Evolutionary conservation across 2,329 filamentous ascomycete species (phyloP).

Genomic region (Pseudogymnoascus sp.): DNA sequence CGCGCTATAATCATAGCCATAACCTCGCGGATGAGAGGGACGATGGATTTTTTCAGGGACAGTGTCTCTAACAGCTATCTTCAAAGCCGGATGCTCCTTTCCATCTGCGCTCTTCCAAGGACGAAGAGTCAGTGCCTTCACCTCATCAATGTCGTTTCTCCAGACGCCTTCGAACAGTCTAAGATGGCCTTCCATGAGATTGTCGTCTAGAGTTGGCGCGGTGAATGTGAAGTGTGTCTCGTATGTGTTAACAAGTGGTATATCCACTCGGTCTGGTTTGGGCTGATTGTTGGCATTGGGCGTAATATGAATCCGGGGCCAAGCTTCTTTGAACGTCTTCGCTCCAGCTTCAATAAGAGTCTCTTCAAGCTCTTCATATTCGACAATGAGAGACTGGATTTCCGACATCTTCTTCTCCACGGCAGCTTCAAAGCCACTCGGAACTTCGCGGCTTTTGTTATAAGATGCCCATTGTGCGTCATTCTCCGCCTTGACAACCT

Average conservation of each 20-base stretch:
- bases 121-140: conserved; percentile 56
- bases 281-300: not conserved
- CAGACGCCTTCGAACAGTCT: conserved; percentile 67
- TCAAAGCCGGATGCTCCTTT: conserved; percentile 49
- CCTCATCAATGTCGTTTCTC: conserved; percentile 55
- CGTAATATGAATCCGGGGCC: conserved; percentile 40
- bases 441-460: conserved; percentile 24
- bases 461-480: conserved; percentile 27
- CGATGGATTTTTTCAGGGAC: not conserved
- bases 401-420: conserved; percentile 46
- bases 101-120: conserved; percentile 45
- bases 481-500: conserved; percentile 26
- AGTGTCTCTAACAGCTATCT: conserved; percentile 51
- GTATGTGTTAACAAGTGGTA: conserved; percentile 14
- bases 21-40: not conserved
- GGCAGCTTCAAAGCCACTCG: conserved; percentile 26
- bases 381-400: conserved; percentile 41
- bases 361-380: conserved; percentile 48
- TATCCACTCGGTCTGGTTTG: not conserved
- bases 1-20: not conserved
- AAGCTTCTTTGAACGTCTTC: conserved; percentile 58
- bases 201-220: conserved; percentile 40
- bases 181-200: conserved; percentile 51
- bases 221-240: conserved; percentile 17
- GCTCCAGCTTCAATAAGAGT: conserved; percentile 49